Evolutionary conservation across 2,329 filamentous ascomycete species (phyloP), one percentile per base, ranked within the genome.

Genomic region (Westerdykella aurantiaca): DNA sequence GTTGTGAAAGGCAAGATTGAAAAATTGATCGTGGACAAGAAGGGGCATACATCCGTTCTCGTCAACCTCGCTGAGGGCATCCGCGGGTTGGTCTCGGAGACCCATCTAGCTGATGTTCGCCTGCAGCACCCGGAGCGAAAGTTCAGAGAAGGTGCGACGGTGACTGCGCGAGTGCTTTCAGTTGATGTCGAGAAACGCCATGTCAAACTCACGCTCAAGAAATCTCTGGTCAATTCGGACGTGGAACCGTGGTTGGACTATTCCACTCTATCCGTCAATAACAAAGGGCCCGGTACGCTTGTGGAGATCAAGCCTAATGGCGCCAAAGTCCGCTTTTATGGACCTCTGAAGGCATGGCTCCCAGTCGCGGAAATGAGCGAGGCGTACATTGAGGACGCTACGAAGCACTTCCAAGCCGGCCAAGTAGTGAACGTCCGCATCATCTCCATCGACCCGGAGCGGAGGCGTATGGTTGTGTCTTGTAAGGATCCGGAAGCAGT

Each of bases 361-460:
- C 93, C 93, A 2, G 83, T 95, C 0, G 87, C 87, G 1, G 91
- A 98, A 69, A 98, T 98, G 93, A 97, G 93, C 64, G 93, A 98
- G 65, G 89, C 90, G 10, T 96, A 85, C 61, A 96, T 98, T 58
- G 80, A 85, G 53, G 86, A 96, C 59, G 89, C 93, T 4, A 81
- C 80, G 37, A 83, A 94, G 59, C 90, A 97, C 68, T 98, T 98
- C 72, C 82, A 85, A 31, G 71, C 82, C 35, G 94, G 93, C 0
- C 93, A 98, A 65, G 91, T 95, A 1, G 85, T 98, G 52, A 94
- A 82, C 58, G 86, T 96, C 16, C 87, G 91, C 58, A 82, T 94
- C n/a, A 69, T 95, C 29, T 86, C 84, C 39, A 81, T 96, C 39
- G 82, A 95, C 55, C 72, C 82, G 1, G 81, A 85, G 45, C 74